These are phyloP conservation scores for Alternaria alternata DNA, from an alignment of 2,329 filamentous ascomycete species.

Conservation along the genomic window DNA sequence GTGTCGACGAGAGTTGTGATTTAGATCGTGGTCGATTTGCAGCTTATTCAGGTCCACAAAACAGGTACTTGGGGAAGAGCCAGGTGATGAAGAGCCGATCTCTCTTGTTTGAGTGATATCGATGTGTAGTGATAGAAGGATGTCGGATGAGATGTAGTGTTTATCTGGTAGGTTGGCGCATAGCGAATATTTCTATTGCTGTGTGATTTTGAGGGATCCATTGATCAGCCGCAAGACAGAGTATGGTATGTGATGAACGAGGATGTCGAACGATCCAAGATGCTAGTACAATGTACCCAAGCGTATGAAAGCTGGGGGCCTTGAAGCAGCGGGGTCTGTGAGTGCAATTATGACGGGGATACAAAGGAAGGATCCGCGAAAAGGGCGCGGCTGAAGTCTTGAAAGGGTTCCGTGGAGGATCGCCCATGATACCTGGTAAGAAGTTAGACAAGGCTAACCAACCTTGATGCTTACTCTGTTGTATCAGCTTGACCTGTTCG, in stretches of 20 bases:
- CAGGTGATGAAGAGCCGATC: not conserved
- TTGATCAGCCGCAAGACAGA: constrained; percentile 24
- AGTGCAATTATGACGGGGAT: not conserved
- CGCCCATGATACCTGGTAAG: not conserved
- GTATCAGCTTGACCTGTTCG: not conserved
- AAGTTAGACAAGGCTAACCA: not conserved
- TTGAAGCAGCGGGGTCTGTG: constrained; percentile 8
- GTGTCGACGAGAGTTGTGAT: not conserved
- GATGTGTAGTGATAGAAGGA: not conserved
- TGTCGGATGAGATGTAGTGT: not conserved
- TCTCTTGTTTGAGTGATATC: not conserved
- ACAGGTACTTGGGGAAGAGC: not conserved
- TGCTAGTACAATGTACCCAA: constrained; percentile 33
- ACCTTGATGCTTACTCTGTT: not conserved
- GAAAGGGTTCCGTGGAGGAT: not conserved
- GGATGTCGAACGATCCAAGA: constrained; percentile 25
- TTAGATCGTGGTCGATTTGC: not conserved
- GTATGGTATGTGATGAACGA: constrained; percentile 17
- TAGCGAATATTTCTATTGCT: constrained; percentile 31
- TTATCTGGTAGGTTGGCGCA: constrained; percentile 3
- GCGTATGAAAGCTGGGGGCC: constrained; percentile 28
- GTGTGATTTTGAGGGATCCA: constrained; percentile 17
- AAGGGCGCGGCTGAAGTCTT: not conserved
- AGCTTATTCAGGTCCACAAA: not conserved
- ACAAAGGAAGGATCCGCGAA: not conserved